Percentiles rank a stretch among this genome's conserved stretches.
Conservation (phyloP, 164 flowering plant species). For the Protea cynaroides region DNA sequence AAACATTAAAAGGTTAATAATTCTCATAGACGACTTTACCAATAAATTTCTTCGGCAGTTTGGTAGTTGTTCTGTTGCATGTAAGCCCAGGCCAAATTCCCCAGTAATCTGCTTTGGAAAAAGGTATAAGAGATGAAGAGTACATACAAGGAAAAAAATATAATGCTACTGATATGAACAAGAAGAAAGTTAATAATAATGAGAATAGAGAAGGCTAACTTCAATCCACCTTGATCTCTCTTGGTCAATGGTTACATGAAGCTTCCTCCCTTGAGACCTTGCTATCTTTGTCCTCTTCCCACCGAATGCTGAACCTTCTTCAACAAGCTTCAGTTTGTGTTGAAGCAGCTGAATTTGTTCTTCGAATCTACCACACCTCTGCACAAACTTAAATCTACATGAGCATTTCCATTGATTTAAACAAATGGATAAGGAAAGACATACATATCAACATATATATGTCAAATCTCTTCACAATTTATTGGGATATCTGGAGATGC, state of each 20-base stretch:
- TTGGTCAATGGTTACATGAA: constrained; percentile 55
- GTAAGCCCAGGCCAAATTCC: constrained; percentile 92
- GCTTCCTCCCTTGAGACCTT: constrained; percentile 74
- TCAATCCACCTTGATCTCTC: constrained; percentile 64
- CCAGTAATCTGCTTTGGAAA: constrained; percentile 47
- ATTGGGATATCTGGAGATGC: background rate
- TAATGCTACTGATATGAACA: no score
- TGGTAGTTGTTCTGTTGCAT: constrained; percentile 52
- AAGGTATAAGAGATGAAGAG: background rate
- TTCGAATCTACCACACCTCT: constrained; percentile 69
- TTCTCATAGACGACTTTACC: constrained; percentile 25
- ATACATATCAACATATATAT: background rate
- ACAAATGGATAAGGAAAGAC: background rate
- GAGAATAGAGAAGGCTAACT: background rate
- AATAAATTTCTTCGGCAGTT: constrained; percentile 58
- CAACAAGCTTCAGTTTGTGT: constrained; percentile 53
- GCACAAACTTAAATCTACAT: constrained; percentile 10
- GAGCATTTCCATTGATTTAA: background rate
- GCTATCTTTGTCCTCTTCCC: constrained; percentile 56
- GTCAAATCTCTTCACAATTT: background rate
- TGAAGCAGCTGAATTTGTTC: constrained; percentile 73
- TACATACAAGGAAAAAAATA: background rate
- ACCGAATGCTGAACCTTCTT: constrained; percentile 51
- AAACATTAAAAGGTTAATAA: no score
- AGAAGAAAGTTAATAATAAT: no score